Base-by-base conservation (phyloP, 495 filamentous ascomycete species). In the Trichocladium uniseriatum region DNA sequence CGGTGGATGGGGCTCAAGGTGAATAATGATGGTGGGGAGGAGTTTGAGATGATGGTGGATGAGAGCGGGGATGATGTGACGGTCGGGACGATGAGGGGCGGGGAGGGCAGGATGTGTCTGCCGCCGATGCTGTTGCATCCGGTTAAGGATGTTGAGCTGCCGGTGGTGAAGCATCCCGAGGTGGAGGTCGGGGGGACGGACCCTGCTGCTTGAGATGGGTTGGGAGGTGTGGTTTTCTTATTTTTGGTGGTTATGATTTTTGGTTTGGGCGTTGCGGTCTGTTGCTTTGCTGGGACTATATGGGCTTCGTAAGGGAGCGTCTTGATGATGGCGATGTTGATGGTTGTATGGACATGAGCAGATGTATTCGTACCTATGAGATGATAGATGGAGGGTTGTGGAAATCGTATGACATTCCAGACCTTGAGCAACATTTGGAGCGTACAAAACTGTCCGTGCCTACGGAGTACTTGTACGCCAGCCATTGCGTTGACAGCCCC, bases 61-160 rank as follows among this genome's bases (percentile, higher is more conserved):
- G 50, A 66, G 65, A 70, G 66, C 57, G 69, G 73, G 69, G 57
- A 77, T 49, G 63, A 73, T 41, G 39, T 60, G 53, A 69, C 63
- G 5, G 68, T 75, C 9, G 65, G 66, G 38, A 61, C 65, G 18
- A 77, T 76, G 74, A 65, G 62, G 38, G 76, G 76, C 16, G 75
- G 71, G 28, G 83, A 88, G 65, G 87, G 87, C 18, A 77, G 91
- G 50, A 94, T 98, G 89, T 98, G 92, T 74, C 68, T 96, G 31
- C 89, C 88, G 24, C 84, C 84, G 13, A 86, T 95, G 85, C 72
- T 98, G 44, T 63, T 97, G 58, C 92, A 98, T 77, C 92, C 92
- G 0, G 79, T 97, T 36, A 98, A 97, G 74, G 79, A 80, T 40
- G 80, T 94, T 10, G 80, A 86, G 43, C 65, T 95, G 65, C 78